Evolutionary conservation across 768 basidiomycete genomes (phyloP).

Genomic region (Lentinus tigrinus): DNA sequence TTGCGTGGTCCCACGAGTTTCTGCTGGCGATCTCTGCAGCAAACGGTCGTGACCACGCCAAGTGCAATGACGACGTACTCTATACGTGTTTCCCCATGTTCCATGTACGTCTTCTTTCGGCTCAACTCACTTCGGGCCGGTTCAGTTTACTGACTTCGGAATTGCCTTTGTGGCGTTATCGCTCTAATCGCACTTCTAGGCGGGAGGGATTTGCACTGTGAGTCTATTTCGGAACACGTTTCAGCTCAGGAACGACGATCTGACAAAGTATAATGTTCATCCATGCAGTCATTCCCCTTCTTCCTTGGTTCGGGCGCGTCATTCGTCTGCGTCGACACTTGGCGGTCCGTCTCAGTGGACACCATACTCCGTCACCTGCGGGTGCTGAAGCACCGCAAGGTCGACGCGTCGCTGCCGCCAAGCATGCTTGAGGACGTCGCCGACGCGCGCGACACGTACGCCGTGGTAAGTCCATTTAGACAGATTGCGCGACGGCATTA

Average conservation of each 20-base stretch:
- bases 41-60: slow-evolving; percentile 2
- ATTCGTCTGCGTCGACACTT: neutral
- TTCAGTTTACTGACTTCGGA: too few relatives aligned
- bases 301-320: neutral
- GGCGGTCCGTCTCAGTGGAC: neutral
- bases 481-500: neutral
- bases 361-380: slow-evolving; percentile 18
- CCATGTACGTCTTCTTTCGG: slow-evolving; percentile 19
- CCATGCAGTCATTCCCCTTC: slow-evolving; percentile 10
- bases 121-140: too few relatives aligned
- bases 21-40: slow-evolving; percentile 1
- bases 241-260: neutral
- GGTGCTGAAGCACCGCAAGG: slow-evolving; percentile 4
- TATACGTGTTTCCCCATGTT: slow-evolving; percentile 25
- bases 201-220: slow-evolving; percentile 4
- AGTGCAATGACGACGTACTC: slow-evolving; percentile 1
- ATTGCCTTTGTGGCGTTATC: neutral
- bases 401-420: slow-evolving; percentile 14
- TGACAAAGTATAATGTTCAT: neutral
- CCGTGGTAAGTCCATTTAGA: neutral
- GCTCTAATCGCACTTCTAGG: neutral
- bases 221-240: slow-evolving; percentile 9
- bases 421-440: slow-evolving; percentile 22
- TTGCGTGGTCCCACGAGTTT: slow-evolving; percentile 17
- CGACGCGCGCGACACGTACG: neutral